Percentiles rank a stretch among this genome's conserved stretches.
These are phyloP conservation scores for Pelargonium myrrhifolium DNA, from an alignment of 441 rosid species.

Conservation along the genomic window DNA sequence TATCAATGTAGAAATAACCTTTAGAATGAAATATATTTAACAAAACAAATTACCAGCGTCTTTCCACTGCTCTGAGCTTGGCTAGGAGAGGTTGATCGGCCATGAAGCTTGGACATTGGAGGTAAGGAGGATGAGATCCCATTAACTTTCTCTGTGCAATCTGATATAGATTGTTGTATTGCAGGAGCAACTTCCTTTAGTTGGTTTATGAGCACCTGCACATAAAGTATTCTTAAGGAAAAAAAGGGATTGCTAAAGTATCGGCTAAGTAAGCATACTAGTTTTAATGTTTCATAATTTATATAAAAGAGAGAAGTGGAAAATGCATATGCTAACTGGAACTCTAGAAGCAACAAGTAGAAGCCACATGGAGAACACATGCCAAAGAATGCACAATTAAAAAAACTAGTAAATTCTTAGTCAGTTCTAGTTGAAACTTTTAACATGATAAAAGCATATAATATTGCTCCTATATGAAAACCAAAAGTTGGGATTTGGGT, in stretches of 20 bases:
- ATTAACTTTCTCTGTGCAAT: constrained; percentile 74
- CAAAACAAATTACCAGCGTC: constrained; percentile 41
- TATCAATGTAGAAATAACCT: not conserved
- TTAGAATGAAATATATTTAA: constrained; percentile 5
- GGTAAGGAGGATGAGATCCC: constrained; percentile 66
- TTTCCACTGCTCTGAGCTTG: constrained; percentile 81
- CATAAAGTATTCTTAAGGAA: constrained; percentile 20
- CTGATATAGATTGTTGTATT: constrained; percentile 79
- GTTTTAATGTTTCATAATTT: not conserved
- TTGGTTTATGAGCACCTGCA: constrained; percentile 91
- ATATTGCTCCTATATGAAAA: not conserved
- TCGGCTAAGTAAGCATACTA: not conserved
- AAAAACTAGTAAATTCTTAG: constrained; percentile 4
- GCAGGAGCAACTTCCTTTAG: constrained; percentile 91
- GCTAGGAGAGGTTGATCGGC: constrained; percentile 50
- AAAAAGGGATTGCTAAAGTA: constrained; percentile 10
- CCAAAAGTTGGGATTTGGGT: not conserved
- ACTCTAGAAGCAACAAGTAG: constrained; percentile 7
- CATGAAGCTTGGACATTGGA: constrained; percentile 47
- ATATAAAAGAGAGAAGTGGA: not conserved
- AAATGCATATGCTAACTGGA: constrained; percentile 11
- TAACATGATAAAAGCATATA: not conserved
- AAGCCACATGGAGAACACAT: not conserved
- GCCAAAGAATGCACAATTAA: constrained; percentile 3
- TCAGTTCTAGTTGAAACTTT: not conserved